Conservation (phyloP, 108 stramenopile species). For the Aurantiochytrium sp. region DNA sequence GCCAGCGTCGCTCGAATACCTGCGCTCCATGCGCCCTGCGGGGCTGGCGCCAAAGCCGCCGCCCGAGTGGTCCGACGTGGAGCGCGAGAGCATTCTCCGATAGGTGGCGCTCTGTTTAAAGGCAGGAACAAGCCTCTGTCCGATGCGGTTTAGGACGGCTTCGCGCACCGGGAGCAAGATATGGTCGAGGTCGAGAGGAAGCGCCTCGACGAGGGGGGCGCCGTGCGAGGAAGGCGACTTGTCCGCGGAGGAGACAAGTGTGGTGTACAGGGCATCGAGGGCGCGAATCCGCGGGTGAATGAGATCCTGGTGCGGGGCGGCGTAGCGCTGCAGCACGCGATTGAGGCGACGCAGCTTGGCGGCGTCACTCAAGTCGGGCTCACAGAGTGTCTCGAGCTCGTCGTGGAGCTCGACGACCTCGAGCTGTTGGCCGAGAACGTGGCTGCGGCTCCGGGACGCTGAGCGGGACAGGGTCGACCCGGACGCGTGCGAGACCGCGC, state of each 20-base stretch:
- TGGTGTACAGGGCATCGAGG: background rate
- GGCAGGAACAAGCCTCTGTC: background rate
- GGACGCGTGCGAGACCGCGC: background rate
- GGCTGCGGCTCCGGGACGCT: background rate
- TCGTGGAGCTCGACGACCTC: background rate
- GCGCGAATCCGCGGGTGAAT: background rate
- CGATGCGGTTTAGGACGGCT: background rate
- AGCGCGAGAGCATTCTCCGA: background rate
- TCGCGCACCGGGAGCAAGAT: background rate
- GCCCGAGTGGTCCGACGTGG: background rate
- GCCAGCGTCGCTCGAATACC: background rate
- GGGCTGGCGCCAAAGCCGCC: background rate
- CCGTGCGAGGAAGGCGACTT: too few relatives aligned
- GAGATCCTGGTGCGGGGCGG: background rate
- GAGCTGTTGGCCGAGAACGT: background rate
- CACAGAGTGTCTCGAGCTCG: background rate
- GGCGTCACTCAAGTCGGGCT: background rate
- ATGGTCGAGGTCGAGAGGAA: background rate
- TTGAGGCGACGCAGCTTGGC: background rate
- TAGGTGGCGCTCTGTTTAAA: conserved; percentile 8
- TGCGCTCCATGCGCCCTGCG: background rate
- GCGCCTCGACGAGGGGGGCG: background rate
- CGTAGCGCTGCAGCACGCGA: background rate
- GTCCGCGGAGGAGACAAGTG: too few relatives aligned
- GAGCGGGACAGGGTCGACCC: background rate